phyloP scores from a whole-genome alignment of 1,139 yeast genomes.

The Protomyces inundatus region DNA sequence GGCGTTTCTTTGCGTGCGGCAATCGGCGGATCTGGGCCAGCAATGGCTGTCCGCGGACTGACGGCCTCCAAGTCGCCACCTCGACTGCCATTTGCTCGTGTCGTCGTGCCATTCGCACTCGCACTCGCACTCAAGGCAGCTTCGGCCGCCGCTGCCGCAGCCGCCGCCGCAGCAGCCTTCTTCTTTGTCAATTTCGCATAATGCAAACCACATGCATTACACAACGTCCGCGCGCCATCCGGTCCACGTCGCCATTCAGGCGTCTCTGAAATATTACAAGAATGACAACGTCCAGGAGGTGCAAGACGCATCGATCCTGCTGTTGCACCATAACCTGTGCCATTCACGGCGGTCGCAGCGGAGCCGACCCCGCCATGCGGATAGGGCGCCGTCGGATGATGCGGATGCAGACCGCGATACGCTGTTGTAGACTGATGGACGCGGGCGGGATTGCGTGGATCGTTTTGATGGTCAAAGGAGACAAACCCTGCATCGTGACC shows the following conservation, averaged over 20 bases:
- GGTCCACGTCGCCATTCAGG: constrained; percentile 88
- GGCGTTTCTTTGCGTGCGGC: no score
- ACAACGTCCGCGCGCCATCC: constrained; percentile 63
- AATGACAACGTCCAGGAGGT: constrained; percentile 40
- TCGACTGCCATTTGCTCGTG: no score
- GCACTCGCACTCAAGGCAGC: not conserved
- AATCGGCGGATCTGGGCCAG: no score
- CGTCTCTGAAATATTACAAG: constrained; percentile 68
- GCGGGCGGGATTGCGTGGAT: no score
- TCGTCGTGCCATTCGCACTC: no score
- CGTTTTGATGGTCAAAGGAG: no score
- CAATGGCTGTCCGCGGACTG: no score
- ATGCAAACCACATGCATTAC: constrained; percentile 78
- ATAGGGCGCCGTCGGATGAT: no score
- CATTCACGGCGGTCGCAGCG: constrained; percentile 5
- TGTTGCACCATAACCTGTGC: not conserved
- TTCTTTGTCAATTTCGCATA: constrained; percentile 49
- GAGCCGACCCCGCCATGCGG: not conserved
- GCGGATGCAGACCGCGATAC: no score
- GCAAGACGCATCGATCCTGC: constrained; percentile 12
- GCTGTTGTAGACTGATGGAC: no score
- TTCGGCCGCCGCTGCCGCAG: not conserved
- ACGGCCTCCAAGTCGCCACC: no score
- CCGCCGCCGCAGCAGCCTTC: not conserved
- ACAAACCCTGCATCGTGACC: no score